These are phyloP conservation scores for Epicoccum nigrum DNA, from an alignment of 2,329 filamentous ascomycete species.

Conservation along the genomic window DNA sequence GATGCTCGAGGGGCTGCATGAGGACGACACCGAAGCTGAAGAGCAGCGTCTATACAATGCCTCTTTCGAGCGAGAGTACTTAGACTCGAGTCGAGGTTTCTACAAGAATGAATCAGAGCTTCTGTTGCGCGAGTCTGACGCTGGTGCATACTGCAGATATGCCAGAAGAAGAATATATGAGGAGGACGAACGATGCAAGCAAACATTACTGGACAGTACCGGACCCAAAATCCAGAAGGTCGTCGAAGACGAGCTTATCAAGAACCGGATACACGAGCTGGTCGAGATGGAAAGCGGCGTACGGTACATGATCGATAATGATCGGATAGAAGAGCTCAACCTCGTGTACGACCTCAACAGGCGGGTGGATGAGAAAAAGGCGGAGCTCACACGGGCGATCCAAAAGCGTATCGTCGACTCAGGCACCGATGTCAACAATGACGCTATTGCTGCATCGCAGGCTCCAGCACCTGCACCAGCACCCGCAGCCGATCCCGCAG, in stretches of 20 bases:
- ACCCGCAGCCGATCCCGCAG: conserved; percentile 55
- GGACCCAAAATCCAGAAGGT: conserved; percentile 75
- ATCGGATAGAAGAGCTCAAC: conserved; percentile 77
- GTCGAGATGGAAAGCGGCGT: conserved; percentile 87
- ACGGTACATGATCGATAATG: conserved; percentile 88
- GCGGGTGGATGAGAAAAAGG: conserved; percentile 77
- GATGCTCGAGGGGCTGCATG: conserved; percentile 90
- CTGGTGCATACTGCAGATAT: conserved; percentile 79
- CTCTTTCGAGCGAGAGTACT: conserved; percentile 79
- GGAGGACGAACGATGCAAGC: conserved; percentile 81
- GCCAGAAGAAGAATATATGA: conserved; percentile 76
- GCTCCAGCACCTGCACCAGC: conserved; percentile 53
- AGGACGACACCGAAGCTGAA: conserved; percentile 78
- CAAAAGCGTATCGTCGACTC: conserved; percentile 78
- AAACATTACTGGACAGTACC: conserved; percentile 77
- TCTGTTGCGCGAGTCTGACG: conserved; percentile 78
- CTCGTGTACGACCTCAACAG: conserved; percentile 80
- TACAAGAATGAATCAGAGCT: conserved; percentile 77
- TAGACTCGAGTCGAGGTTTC: conserved; percentile 72
- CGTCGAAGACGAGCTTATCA: conserved; percentile 81
- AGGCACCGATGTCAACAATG: conserved; percentile 81
- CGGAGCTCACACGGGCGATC: conserved; percentile 71
- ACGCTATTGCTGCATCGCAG: conserved; percentile 62
- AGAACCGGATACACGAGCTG: conserved; percentile 77
- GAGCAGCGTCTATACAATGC: conserved; percentile 82